phyloP scores from a whole-genome alignment of 345 rosid genomes.

The Pistacia vera region DNA sequence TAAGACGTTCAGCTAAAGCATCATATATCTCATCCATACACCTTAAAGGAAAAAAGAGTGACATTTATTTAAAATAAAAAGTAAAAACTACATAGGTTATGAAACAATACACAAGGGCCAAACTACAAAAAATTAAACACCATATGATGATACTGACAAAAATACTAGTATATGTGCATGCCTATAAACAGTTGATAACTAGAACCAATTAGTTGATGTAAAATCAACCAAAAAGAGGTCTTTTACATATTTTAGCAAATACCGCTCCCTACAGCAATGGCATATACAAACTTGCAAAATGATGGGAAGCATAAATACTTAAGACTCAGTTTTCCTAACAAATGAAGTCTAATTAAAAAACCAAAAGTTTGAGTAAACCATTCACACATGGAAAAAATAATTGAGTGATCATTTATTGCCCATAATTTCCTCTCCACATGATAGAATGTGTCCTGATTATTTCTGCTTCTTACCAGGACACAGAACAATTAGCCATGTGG shows the following conservation, averaged over 20 bases:
- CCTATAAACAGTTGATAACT: background rate
- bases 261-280: background rate
- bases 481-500: too few relatives aligned
- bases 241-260: background rate
- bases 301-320: background rate
- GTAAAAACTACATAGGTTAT: background rate
- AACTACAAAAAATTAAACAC: background rate
- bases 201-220: conserved; percentile 9
- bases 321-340: background rate
- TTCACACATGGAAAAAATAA: background rate
- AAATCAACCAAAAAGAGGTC: background rate
- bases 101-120: background rate
- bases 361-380: background rate
- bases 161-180: background rate
- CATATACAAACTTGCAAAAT: background rate
- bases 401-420: background rate
- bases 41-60: conserved; percentile 32
- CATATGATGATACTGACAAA: background rate
- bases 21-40: conserved; percentile 84
- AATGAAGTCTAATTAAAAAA: conserved; percentile 1
- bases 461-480: too few relatives aligned
- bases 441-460: too few relatives aligned
- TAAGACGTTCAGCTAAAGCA: conserved; percentile 61
- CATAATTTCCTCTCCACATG: background rate
- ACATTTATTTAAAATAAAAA: background rate